Evolutionary conservation across 192 early-diverging fungal species (phyloP).

Genomic region (Linderina pennispora): DNA sequence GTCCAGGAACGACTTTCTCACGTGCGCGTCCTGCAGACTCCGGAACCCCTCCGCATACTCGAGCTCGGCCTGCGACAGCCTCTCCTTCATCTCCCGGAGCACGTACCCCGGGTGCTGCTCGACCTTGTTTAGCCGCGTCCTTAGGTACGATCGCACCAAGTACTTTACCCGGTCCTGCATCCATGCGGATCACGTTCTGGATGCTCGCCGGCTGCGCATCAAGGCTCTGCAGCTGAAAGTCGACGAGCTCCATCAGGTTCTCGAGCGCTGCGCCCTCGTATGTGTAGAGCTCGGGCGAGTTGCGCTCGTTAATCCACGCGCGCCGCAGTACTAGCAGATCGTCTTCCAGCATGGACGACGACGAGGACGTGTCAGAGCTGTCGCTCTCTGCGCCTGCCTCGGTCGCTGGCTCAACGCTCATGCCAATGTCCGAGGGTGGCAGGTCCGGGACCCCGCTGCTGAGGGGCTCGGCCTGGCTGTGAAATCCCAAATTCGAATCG

Average conservation of each 20-base stretch:
- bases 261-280: slow-evolving; percentile 38
- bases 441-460: too few relatives aligned
- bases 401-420: too few relatives aligned
- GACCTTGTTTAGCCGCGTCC: slow-evolving; percentile 29
- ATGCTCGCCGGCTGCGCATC: slow-evolving; percentile 9
- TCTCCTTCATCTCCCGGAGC: slow-evolving; percentile 4
- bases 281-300: slow-evolving; percentile 25
- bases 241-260: slow-evolving; percentile 42
- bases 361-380: too few relatives aligned
- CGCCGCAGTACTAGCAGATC: slow-evolving; percentile 26
- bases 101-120: slow-evolving; percentile 31
- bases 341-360: slow-evolving; percentile 14
- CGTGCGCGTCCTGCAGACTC: slow-evolving; percentile 22
- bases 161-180: slow-evolving; percentile 40
- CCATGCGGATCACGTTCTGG: slow-evolving; percentile 33
- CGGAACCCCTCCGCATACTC: slow-evolving; percentile 41
- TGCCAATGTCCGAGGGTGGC: too few relatives aligned
- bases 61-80: slow-evolving; percentile 35
- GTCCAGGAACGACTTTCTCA: slow-evolving; percentile 37
- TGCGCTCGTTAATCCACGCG: slow-evolving; percentile 32
- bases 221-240: slow-evolving; percentile 31
- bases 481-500: slow-evolving; percentile 8
- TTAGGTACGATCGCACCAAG: slow-evolving; percentile 41
- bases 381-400: too few relatives aligned
- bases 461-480: slow-evolving; percentile 5